phyloP scores from a whole-genome alignment of 75 land plant genomes.

The Sequoia sempervirens region DNA sequence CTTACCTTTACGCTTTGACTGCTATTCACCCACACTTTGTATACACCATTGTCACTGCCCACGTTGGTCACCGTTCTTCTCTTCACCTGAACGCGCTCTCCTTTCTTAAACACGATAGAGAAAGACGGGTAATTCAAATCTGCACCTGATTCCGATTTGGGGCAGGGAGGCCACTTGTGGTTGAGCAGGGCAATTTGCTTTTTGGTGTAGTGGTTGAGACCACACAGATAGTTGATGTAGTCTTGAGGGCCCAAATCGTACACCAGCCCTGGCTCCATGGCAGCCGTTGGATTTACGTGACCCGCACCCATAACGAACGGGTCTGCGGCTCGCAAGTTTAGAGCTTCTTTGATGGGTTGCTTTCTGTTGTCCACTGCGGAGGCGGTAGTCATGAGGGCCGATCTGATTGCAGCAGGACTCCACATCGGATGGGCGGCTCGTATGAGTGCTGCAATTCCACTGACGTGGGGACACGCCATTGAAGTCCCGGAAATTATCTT shows the following conservation, averaged over 20 bases:
- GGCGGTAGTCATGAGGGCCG: conserved; percentile 12
- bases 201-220: too few relatives aligned
- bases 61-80: conserved; percentile 34
- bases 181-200: too few relatives aligned
- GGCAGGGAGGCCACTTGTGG: too few relatives aligned
- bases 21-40: conserved; percentile 15
- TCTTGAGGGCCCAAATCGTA: background rate
- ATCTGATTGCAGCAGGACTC: conserved; percentile 7
- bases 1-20: conserved; percentile 18
- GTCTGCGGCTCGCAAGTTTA: conserved; percentile 1
- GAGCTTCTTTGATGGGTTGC: too few relatives aligned
- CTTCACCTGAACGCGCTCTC: background rate
- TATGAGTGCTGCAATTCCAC: too few relatives aligned
- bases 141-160: background rate
- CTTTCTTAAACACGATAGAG: background rate
- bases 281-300: conserved; percentile 2
- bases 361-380: too few relatives aligned
- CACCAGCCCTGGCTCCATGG: conserved; percentile 8
- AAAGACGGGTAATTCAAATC: conserved; percentile 40
- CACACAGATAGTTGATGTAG: background rate
- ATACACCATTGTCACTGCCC: conserved; percentile 14
- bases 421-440: too few relatives aligned
- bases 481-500: too few relatives aligned
- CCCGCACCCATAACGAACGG: conserved; percentile 21
- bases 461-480: too few relatives aligned